phyloP scores from a whole-genome alignment of 2,329 filamentous ascomycete genomes.

The Colletotrichum falcatum region DNA sequence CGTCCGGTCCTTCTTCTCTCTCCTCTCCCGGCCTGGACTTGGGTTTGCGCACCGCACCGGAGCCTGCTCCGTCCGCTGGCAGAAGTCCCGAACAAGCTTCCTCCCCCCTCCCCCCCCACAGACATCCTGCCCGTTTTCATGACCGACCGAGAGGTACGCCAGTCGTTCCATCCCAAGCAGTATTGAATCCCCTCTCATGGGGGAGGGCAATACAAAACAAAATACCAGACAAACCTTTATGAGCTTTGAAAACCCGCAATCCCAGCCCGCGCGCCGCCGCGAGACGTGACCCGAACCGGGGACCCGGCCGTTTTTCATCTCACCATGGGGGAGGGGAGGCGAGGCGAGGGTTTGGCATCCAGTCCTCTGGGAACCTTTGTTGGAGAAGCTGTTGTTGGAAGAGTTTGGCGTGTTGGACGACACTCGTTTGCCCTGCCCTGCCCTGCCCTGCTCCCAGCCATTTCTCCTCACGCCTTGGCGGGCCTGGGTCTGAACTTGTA shows the following conservation, averaged over 20 bases:
- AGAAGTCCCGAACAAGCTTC: background rate
- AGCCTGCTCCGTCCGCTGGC: slow-evolving; percentile 31
- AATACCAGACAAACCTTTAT: no score
- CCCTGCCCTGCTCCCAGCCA: background rate
- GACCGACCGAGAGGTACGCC: background rate
- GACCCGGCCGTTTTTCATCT: slow-evolving; percentile 24
- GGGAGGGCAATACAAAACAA: no score
- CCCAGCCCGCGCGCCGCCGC: no score
- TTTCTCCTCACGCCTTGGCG: slow-evolving; percentile 12
- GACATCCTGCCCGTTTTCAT: background rate
- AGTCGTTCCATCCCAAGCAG: background rate
- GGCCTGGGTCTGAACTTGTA: background rate
- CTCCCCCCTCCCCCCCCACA: no score
- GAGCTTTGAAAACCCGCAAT: no score
- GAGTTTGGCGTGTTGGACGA: background rate
- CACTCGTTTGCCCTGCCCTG: background rate
- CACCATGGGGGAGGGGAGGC: slow-evolving; percentile 22
- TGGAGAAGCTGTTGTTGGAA: slow-evolving; percentile 3
- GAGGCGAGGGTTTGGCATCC: slow-evolving; percentile 1
- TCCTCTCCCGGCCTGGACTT: background rate
- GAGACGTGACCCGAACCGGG: slow-evolving; percentile 12
- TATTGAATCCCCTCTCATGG: background rate
- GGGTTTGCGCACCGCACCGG: slow-evolving; percentile 11
- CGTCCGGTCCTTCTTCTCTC: no score
- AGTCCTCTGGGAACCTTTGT: slow-evolving; percentile 8